Evolutionary conservation across 768 basidiomycete genomes (phyloP).

Genomic region (Rhizopogon salebrosus): DNA sequence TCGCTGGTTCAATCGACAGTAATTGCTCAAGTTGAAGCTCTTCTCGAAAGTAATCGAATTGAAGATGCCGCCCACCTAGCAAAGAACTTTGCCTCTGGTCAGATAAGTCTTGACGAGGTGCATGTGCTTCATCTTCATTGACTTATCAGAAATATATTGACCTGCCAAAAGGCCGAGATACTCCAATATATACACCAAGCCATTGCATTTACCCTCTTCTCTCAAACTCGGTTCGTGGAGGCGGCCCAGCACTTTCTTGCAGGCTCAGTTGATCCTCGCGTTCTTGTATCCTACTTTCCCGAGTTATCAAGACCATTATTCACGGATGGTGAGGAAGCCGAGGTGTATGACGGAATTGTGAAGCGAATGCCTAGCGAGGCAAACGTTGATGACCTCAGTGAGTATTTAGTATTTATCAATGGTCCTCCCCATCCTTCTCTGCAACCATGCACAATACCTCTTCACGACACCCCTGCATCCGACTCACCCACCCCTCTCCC

Average conservation of each 20-base stretch:
- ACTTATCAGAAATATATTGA: conserved; percentile 6
- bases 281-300: conserved; percentile 78
- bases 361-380: conserved; percentile 64
- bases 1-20: conserved; percentile 69
- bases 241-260: conserved; percentile 74
- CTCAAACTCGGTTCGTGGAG: conserved; percentile 78
- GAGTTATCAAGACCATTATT: conserved; percentile 67
- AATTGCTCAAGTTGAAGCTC: conserved; percentile 65
- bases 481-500: conserved; percentile 23
- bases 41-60: conserved; percentile 59
- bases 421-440: conserved; percentile 16
- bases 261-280: conserved; percentile 79
- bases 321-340: conserved; percentile 45
- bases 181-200: conserved; percentile 76
- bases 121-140: not conserved
- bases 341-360: conserved; percentile 72
- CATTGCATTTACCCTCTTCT: conserved; percentile 74
- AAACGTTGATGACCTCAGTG: conserved; percentile 81
- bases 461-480: conserved; percentile 24
- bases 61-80: conserved; percentile 60
- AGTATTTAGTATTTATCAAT: conserved; percentile 35
- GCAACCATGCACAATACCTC: conserved; percentile 15
- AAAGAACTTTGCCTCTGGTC: conserved; percentile 53
- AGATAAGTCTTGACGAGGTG: conserved; percentile 30
- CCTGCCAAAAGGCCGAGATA: conserved; percentile 48